phyloP scores from a whole-genome alignment of 2,329 filamentous ascomycete species.

The Lachnellula arida region DNA sequence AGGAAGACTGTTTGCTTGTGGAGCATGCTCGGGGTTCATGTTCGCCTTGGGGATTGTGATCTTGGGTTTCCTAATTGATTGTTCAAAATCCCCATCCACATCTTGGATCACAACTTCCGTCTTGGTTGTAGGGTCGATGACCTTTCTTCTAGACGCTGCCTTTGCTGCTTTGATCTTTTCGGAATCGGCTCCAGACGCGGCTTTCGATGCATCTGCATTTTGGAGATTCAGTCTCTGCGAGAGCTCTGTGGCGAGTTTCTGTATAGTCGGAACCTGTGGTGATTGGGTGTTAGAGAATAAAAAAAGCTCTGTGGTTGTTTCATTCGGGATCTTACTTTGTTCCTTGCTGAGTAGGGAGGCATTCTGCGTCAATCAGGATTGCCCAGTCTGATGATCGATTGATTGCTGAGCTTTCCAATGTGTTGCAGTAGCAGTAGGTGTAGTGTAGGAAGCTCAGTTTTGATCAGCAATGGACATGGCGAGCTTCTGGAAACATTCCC shows the following conservation, averaged over 20 bases:
- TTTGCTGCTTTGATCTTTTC: constrained; percentile 19
- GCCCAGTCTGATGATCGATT: not conserved
- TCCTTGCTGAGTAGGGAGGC: constrained; percentile 20
- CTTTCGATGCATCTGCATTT: constrained; percentile 19
- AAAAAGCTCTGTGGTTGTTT: not conserved
- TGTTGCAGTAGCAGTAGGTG: too few species aligned
- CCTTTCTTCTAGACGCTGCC: constrained; percentile 17
- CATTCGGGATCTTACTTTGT: constrained; percentile 11
- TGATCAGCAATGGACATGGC: not conserved
- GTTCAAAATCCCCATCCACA: constrained; percentile 19
- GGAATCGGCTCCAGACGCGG: constrained; percentile 15
- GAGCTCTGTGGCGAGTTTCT: constrained; percentile 19
- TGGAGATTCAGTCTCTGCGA: constrained; percentile 18
- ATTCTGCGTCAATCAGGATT: constrained; percentile 2
- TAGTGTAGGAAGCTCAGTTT: not conserved
- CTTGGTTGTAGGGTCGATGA: constrained; percentile 19
- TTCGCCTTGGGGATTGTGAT: constrained; percentile 18
- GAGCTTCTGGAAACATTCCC: not conserved
- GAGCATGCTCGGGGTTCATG: not conserved
- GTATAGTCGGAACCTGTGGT: constrained; percentile 19
- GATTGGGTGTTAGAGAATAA: not conserved
- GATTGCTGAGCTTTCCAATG: not conserved
- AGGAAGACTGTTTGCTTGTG: not conserved
- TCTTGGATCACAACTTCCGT: constrained; percentile 21
- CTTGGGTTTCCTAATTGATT: constrained; percentile 15